A percentile compares a stretch with the other conserved stretches of the same genome.
phyloP scores from a whole-genome alignment of 2,329 filamentous ascomycete genomes.

The Coleophoma crateriformis region DNA sequence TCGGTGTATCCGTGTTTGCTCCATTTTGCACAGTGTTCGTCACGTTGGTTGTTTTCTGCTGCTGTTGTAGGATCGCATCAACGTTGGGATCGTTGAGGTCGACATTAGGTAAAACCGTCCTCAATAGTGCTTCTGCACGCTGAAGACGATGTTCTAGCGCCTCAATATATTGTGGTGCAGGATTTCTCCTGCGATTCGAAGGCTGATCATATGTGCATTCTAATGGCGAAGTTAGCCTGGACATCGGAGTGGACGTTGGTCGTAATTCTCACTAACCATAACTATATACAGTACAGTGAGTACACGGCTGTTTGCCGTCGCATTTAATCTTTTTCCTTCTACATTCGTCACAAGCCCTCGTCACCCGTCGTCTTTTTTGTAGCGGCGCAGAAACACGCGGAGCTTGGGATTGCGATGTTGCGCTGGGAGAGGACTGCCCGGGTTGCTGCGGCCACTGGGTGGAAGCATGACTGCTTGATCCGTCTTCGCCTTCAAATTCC shows the following conservation, averaged over 20 bases:
- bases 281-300: slow-evolving; percentile 96
- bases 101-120: slow-evolving; percentile 57
- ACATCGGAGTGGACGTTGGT: not conserved
- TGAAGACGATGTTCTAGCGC: slow-evolving; percentile 63
- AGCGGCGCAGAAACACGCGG: slow-evolving; percentile 38
- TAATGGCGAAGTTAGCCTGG: slow-evolving; percentile 24
- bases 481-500: slow-evolving; percentile 19
- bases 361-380: slow-evolving; percentile 74
- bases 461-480: slow-evolving; percentile 6
- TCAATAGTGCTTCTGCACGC: slow-evolving; percentile 62
- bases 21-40: slow-evolving; percentile 35
- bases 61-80: slow-evolving; percentile 63
- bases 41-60: slow-evolving; percentile 32
- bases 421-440: slow-evolving; percentile 13
- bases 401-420: slow-evolving; percentile 7
- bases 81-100: slow-evolving; percentile 78
- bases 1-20: slow-evolving; percentile 5
- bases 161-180: slow-evolving; percentile 69
- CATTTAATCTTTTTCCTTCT: slow-evolving; percentile 85
- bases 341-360: slow-evolving; percentile 77
- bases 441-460: slow-evolving; percentile 11
- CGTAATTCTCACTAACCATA: slow-evolving; percentile 62
- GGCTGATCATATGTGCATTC: slow-evolving; percentile 75
- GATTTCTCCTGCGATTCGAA: slow-evolving; percentile 68
- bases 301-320: slow-evolving; percentile 82